phyloP scores from a whole-genome alignment of 139 green algal species.

The Dunaliella sp. region DNA sequence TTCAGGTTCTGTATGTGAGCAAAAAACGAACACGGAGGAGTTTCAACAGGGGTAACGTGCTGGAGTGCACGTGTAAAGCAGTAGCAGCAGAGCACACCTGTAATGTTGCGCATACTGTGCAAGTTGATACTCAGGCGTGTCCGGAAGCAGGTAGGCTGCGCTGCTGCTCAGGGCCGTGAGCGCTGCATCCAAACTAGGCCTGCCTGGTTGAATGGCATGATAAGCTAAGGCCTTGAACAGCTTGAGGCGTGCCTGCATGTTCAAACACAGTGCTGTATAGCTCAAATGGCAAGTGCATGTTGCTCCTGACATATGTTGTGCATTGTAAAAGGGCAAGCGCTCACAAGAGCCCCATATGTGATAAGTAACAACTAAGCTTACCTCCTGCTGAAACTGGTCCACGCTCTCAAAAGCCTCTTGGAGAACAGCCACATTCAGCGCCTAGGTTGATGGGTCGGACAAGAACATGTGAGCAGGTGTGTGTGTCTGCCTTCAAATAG shows the following conservation, averaged over 20 bases:
- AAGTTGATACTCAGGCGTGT: conserved; percentile 1
- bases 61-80: too few species aligned
- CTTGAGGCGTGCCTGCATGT: background rate
- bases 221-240: conserved; percentile 10
- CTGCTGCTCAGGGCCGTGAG: conserved; percentile 1
- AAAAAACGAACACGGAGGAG: too few species aligned
- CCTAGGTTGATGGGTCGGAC: too few species aligned
- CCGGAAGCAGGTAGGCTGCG: conserved; percentile 14
- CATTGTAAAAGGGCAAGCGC: too few species aligned
- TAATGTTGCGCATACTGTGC: conserved; percentile 14
- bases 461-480: too few species aligned
- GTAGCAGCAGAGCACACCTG: background rate
- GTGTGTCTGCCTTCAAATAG: too few species aligned
- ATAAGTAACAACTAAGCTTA: too few species aligned
- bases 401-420: conserved; percentile 3
- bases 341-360: too few species aligned
- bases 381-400: background rate
- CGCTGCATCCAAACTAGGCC: background rate
- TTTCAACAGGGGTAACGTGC: too few species aligned
- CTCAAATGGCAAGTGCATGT: background rate
- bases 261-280: background rate
- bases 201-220: background rate
- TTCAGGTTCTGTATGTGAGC: too few species aligned
- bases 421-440: background rate
- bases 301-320: too few species aligned